Base-by-base conservation (phyloP, 2,329 filamentous ascomycete species). In the Knoxdaviesia capensis region DNA sequence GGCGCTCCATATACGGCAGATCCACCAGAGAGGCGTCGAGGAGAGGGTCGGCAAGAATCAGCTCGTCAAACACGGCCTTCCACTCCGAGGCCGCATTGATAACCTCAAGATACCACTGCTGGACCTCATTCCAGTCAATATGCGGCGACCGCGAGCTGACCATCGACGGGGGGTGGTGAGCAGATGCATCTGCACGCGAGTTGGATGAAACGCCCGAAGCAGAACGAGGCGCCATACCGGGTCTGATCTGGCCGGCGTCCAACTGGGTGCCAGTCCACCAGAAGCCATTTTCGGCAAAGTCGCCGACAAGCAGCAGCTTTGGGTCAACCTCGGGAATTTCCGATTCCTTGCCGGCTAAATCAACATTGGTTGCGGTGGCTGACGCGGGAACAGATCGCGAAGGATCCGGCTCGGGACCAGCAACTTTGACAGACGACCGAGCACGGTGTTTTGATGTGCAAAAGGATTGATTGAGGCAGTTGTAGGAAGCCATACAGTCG, bases 381-480 rank as follows among this genome's bases (percentile, higher is more conserved):
- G 20, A 20, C 20, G 20, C 20, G 20, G 20, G 20, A 20, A 3
- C 20, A 20, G 20, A 20, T 20, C 20, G 20, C 20, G 20, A 20
- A 20, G 20, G 20, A 20, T 20, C 20, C 20, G 20, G 20, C 20
- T 20, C 20, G 20, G 20, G 2, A 20, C 20, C 20, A 20, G 20
- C 3, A 20, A 20, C 20, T 20, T 20, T 20, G 20, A 20, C 20
- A 20, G 20, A 20, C 20, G 20, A 3, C 20, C 20, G 20, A 20
- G 20, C 20, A 20, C 20, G 20, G 20, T 20, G 20, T 20, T 20
- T 31, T 20, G 11, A 31, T 6, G 69, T 69, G 34, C 68, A 62
- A 53, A 94, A 94, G 0, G 85, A 87, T 9, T 63, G 65, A 54
- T 90, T 92, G n/a, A 94, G 59, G 47, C 71, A 77, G 41, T 80